Base-by-base conservation (phyloP, 2,329 filamentous ascomycete genomes). In the Aureobasidium sp. region DNA sequence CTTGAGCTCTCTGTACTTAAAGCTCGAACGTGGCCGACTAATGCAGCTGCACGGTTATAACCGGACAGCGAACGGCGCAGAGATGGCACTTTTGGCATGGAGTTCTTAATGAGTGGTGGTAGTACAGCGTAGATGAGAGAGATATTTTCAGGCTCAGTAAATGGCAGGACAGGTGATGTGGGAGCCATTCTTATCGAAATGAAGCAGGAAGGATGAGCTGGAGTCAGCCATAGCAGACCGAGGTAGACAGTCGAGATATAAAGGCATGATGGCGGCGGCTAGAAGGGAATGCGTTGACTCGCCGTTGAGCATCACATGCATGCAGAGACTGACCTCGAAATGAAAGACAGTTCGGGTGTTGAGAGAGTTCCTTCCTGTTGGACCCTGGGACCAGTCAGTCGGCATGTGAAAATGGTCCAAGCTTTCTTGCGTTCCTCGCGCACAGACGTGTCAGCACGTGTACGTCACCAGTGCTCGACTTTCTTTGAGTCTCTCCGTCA, bases 11-110 rank as follows among this genome's bases (percentile, higher is more conserved):
- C 58, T 44, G 52, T 53, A 32, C 49, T 60, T n/a, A 55, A 50
- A 21, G 34, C 49, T 25, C 62, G 32, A 10, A 36, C 57, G 34
- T 60, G 62, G 10, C 44, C 44, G 49, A 48, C 37, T 41, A 42
- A 47, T 34, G 54, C 44, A 53, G 59, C 37, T 32, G 60, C 42
- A 45, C 49, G 27, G 58, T 49, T 62, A 29, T 52, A 63, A 32
- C 52, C 55, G 11, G 57, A 63, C 32, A 62, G 41, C n/a, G 62
- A 62, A 36, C 59, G 62, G 29, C 59, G 62, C 42, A 65, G 48
- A 47, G 62, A 61, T 29, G 54, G 54, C 37, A 64, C 55, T 16
- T 60, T 59, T 10, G 62, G 62, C 37, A 63, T 59, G 9, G 59
- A 59, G 9, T 57, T 61, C 10, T 63, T 58, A 30, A 65, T 55